A percentile compares a stretch with the other conserved stretches of the same genome.
phyloP scores from a whole-genome alignment of 2,329 filamentous ascomycete genomes.

The Eutypella sp. region DNA sequence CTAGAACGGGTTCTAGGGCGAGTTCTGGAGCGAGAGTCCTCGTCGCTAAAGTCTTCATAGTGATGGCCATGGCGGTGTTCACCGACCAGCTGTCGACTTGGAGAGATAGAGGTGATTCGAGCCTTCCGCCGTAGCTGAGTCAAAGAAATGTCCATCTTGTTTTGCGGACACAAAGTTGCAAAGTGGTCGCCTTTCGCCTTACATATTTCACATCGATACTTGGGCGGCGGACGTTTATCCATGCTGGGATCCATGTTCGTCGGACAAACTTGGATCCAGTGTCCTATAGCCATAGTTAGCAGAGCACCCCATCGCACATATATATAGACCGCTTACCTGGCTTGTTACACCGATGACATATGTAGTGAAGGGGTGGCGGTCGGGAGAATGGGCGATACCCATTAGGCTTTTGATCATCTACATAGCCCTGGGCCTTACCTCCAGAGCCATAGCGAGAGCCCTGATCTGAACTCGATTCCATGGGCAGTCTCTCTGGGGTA shows the following conservation, averaged over 20 bases:
- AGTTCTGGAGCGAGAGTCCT: slow-evolving; percentile 7
- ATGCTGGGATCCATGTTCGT: slow-evolving; percentile 36
- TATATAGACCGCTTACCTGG: slow-evolving; percentile 19
- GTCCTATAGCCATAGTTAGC: slow-evolving; percentile 26
- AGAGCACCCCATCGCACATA: background rate
- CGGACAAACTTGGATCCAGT: slow-evolving; percentile 34
- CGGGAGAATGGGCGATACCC: background rate
- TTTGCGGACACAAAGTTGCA: slow-evolving; percentile 31
- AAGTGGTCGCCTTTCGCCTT: slow-evolving; percentile 28
- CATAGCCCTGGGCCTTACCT: background rate
- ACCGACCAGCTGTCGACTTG: background rate
- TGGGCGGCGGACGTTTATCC: slow-evolving; percentile 24
- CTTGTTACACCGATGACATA: slow-evolving; percentile 28
- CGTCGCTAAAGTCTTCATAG: slow-evolving; percentile 6
- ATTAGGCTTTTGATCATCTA: background rate
- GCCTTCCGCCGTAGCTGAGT: slow-evolving; percentile 24
- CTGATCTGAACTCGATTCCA: no score
- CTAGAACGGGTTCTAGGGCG: no score
- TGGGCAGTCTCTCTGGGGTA: no score
- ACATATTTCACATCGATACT: slow-evolving; percentile 33
- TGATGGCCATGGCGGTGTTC: slow-evolving; percentile 5
- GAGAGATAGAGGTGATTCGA: slow-evolving; percentile 3
- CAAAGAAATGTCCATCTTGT: slow-evolving; percentile 27
- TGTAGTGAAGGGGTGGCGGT: slow-evolving; percentile 14
- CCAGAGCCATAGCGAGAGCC: no score